Evolutionary conservation across 1,284 basidiomycete species (phyloP), one percentile per base, ranked within the genome.

Genomic region (Anthracocystis panici-leucophaei): DNA sequence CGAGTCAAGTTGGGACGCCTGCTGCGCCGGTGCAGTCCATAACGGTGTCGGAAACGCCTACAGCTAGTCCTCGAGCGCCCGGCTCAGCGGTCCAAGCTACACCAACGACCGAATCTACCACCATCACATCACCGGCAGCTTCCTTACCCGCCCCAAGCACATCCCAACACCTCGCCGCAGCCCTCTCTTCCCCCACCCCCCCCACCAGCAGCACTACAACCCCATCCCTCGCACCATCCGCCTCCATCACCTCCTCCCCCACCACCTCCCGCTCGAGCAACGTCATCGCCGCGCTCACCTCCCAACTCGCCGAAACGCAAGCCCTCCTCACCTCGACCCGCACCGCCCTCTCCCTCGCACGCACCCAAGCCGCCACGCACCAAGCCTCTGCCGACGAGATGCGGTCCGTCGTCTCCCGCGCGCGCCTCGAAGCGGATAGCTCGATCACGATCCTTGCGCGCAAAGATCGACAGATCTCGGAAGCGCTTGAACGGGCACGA

Each of bases 331-430:
- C 93, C 82, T 92, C 93, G 80, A 92, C 92, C 6, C 93, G 92
- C 81, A 86, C 89, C 18, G 92, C 93, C 80, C 87, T 94, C 44
- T 86, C 92, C 61, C 83, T 92, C 29, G 91, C 91, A n/a, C 92
- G 93, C 82, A 87, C 92, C 63, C 91, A 90, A 55, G 91, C 92
- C 11, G 91, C 92, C 9, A 40, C 78, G 61, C 86, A 93, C 46
- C 93, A 93, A 40, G 87, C 92, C 48, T 91, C 92, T 85, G 91
- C 90, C 46, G 93, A 95, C 82, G 93, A 95, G 85, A 86, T 94
- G 84, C 93, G 93, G 79, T 92, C 93, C 79, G 91, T 90, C 1
- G 88, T 93, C 70, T 92, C 93, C 82, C 88, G 93, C 50, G 85
- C 94, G 60, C 86, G 92, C 59, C 83, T 93, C 55, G 93, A 95